Conservation (phyloP, 2,329 filamentous ascomycete species). For the Pseudogymnoascus sp. region DNA sequence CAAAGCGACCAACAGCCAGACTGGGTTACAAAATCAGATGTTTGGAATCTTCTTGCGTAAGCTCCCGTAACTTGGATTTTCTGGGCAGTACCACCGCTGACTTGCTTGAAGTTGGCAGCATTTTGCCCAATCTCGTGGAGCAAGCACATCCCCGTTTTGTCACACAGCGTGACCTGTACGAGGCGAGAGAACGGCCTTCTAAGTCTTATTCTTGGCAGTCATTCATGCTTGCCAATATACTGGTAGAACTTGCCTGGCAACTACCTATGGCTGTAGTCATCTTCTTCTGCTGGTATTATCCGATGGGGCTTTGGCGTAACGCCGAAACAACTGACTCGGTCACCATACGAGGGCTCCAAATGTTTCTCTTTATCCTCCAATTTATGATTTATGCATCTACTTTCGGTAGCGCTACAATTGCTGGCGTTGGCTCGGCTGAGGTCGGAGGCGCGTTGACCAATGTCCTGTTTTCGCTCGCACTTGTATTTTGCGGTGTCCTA, state of each 20-base stretch:
- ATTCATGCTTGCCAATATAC: slow-evolving; percentile 35
- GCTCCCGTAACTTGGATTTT: not conserved
- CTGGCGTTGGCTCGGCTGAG: slow-evolving; percentile 64
- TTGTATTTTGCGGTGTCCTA: slow-evolving; percentile 69
- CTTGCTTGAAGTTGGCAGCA: slow-evolving; percentile 38
- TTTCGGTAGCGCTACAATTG: slow-evolving; percentile 68
- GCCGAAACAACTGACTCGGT: slow-evolving; percentile 51
- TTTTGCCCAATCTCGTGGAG: slow-evolving; percentile 26
- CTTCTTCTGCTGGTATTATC: slow-evolving; percentile 77
- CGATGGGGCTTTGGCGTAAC: slow-evolving; percentile 64
- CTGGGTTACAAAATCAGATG: slow-evolving; percentile 61
- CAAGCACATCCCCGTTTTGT: slow-evolving; percentile 51
- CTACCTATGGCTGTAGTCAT: slow-evolving; percentile 59
- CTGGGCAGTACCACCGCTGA: slow-evolving; percentile 18
- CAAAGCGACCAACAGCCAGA: slow-evolving; percentile 31
- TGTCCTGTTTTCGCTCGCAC: slow-evolving; percentile 59
- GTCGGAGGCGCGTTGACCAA: slow-evolving; percentile 68
- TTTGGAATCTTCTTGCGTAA: slow-evolving; percentile 65
- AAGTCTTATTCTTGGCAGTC: slow-evolving; percentile 22
- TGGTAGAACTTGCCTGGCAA: slow-evolving; percentile 78
- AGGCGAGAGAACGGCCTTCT: slow-evolving; percentile 27
- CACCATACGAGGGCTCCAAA: slow-evolving; percentile 60
- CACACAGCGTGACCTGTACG: slow-evolving; percentile 42
- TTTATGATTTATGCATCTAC: slow-evolving; percentile 77
- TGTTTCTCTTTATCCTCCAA: slow-evolving; percentile 64